A percentile compares a stretch with the other conserved stretches of the same genome.
phyloP scores from a whole-genome alignment of 2,329 filamentous ascomycete species.

The Ophiostoma populinum region DNA sequence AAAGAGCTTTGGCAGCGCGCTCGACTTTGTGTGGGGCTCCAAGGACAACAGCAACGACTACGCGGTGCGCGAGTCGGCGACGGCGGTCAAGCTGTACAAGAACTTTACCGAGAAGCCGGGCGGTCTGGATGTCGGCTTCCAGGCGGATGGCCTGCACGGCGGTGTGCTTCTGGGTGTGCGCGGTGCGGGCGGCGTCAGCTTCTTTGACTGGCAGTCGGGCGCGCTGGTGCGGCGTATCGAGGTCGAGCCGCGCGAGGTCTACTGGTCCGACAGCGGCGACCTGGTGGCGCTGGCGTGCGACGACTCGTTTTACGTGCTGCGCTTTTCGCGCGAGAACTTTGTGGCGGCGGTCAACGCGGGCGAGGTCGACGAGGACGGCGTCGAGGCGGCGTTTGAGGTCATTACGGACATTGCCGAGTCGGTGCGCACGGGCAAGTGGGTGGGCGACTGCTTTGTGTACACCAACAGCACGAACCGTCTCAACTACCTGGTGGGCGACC shows the following conservation, averaged over 20 bases:
- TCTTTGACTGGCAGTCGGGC: slow-evolving; percentile 92
- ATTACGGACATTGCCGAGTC: slow-evolving; percentile 90
- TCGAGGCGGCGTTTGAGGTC: slow-evolving; percentile 90
- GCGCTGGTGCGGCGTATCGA: slow-evolving; percentile 85
- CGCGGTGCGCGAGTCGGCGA: slow-evolving; percentile 84
- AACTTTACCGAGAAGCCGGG: slow-evolving; percentile 89
- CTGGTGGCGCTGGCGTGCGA: slow-evolving; percentile 85
- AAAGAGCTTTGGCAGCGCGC: slow-evolving; percentile 86
- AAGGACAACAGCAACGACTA: slow-evolving; percentile 98
- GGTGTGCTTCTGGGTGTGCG: slow-evolving; percentile 86
- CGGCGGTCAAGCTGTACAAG: slow-evolving; percentile 92
- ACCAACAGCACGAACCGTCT: slow-evolving; percentile 92
- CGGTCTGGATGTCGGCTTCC: slow-evolving; percentile 85
- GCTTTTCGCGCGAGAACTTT: slow-evolving; percentile 82
- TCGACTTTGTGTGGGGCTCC: slow-evolving; percentile 93
- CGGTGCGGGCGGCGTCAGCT: slow-evolving; percentile 82
- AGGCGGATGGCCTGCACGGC: slow-evolving; percentile 77
- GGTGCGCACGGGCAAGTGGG: slow-evolving; percentile 90
- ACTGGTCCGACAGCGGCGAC: slow-evolving; percentile 96
- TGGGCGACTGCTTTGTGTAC: slow-evolving; percentile 98
- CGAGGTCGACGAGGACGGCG: slow-evolving; percentile 73
- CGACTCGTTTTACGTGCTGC: slow-evolving; percentile 84
- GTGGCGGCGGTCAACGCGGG: slow-evolving; percentile 67
- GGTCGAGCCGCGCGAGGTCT: slow-evolving; percentile 54
- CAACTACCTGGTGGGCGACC: slow-evolving; percentile 94